Percentiles rank a stretch among this genome's conserved stretches.
These are phyloP conservation scores for Fusarium devonianum DNA, from an alignment of 2,329 filamentous ascomycete species.

Conservation along the genomic window DNA sequence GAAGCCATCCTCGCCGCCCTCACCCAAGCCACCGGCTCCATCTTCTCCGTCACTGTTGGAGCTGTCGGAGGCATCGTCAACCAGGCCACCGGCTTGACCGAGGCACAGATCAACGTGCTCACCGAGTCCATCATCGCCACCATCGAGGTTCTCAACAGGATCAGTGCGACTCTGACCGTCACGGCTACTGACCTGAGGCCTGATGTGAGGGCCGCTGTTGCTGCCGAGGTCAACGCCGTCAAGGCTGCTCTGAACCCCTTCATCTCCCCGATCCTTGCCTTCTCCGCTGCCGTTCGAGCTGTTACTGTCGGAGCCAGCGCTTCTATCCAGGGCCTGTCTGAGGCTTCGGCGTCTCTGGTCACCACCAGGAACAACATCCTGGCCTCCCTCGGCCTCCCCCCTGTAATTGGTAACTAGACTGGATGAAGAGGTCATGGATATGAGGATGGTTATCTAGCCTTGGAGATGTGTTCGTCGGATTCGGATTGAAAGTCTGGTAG, in stretches of 20 bases:
- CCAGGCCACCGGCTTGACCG: background rate
- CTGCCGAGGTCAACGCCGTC: constrained; percentile 8
- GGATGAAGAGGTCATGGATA: no score
- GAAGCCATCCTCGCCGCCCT: constrained; percentile 6
- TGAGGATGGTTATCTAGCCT: no score
- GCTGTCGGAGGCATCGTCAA: constrained; percentile 9
- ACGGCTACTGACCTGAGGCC: constrained; percentile 11
- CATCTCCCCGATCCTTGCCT: background rate
- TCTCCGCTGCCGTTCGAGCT: constrained; percentile 1
- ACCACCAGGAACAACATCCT: accelerated
- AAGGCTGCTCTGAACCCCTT: constrained; percentile 8
- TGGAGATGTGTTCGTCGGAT: no score
- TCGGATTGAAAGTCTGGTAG: background rate
- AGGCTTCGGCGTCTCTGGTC: background rate
- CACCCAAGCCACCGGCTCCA: background rate
- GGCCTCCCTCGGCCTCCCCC: background rate
- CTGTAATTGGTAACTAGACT: background rate
- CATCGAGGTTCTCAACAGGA: background rate
- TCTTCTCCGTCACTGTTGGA: constrained; percentile 18
- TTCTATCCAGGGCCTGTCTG: constrained; percentile 1
- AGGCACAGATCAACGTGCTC: constrained; percentile 6
- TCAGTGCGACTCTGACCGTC: background rate
- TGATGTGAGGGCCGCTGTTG: background rate
- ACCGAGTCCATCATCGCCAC: background rate
- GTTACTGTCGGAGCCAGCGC: background rate